Evolutionary conservation across 306 rosid species (phyloP).

Genomic region (Prunus kanzakura): DNA sequence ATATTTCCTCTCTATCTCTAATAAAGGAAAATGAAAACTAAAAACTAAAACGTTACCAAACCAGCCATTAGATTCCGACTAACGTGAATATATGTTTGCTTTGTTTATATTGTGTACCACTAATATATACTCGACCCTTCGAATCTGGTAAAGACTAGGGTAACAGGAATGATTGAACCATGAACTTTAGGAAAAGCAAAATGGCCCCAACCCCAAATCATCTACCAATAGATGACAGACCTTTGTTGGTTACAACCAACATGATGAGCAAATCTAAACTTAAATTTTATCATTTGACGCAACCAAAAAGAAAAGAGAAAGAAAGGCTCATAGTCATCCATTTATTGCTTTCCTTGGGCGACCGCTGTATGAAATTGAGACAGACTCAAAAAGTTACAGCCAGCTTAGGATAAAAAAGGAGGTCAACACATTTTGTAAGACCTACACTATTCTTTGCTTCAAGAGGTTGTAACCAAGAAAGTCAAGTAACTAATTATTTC

Average conservation of each 20-base stretch:
- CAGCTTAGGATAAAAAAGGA: not conserved
- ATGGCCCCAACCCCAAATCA: not conserved
- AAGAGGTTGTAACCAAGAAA: not conserved
- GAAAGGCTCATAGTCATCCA: not conserved
- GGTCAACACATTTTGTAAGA: not conserved
- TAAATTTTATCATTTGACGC: not conserved
- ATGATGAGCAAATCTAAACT: not conserved
- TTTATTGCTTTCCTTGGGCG: not conserved
- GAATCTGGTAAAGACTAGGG: not conserved
- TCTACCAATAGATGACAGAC: not conserved
- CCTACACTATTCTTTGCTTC: slow-evolving; percentile 8
- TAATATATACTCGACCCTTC: not conserved
- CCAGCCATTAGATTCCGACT: too few relatives aligned
- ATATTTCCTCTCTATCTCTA: too few relatives aligned
- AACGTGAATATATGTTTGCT: not conserved
- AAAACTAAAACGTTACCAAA: too few relatives aligned
- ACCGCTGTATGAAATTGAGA: not conserved
- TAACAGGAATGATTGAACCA: not conserved
- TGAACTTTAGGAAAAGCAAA: not conserved
- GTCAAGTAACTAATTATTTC: not conserved
- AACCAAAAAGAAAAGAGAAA: not conserved
- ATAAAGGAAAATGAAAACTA: too few relatives aligned
- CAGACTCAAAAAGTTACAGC: not conserved
- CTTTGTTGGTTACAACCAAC: not conserved
- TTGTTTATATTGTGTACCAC: not conserved